phyloP scores from a whole-genome alignment of 441 rosid species.

The Arabidopsis hybrid region DNA sequence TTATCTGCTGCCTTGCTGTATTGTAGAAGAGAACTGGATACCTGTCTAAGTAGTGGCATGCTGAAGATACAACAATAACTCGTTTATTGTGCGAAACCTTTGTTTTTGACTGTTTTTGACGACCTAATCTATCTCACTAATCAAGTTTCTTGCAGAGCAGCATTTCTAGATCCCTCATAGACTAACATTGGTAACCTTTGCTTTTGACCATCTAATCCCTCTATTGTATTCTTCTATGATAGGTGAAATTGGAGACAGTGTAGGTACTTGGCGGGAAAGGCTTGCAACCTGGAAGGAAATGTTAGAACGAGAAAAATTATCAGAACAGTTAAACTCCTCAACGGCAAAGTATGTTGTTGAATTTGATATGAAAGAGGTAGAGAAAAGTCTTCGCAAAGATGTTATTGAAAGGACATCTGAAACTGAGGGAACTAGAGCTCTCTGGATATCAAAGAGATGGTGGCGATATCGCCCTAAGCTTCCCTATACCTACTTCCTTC shows the following conservation, averaged over 20 bases:
- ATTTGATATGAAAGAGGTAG: conserved; percentile 98
- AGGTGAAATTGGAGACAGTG: conserved; percentile 57
- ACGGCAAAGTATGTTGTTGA: conserved; percentile 83
- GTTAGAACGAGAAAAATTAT: conserved; percentile 68
- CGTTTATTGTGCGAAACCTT: conserved; percentile 6
- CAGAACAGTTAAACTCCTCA: conserved; percentile 68
- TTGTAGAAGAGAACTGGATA: not conserved
- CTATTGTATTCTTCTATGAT: conserved; percentile 40
- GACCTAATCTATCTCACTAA: conserved; percentile 1
- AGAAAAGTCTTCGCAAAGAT: conserved; percentile 91
- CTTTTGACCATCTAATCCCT: conserved; percentile 26
- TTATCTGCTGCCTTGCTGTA: conserved; percentile 6
- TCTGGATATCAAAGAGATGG: conserved; percentile 99
- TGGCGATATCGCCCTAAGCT: conserved; percentile 97
- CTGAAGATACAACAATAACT: not conserved
- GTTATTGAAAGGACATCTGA: conserved; percentile 65
- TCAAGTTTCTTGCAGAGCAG: not conserved
- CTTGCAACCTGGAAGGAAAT: conserved; percentile 78
- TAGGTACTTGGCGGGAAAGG: conserved; percentile 82
- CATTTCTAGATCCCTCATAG: conserved; percentile 3
- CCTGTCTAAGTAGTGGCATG: not conserved
- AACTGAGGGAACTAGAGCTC: conserved; percentile 76
- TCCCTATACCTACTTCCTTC: conserved; percentile 92
- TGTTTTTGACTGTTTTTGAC: conserved; percentile 12
- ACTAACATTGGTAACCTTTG: not conserved